Evolutionary conservation across 441 rosid genomes (phyloP), one percentile per base, ranked within the genome.

Genomic region (Gossypium schwendimanii): DNA sequence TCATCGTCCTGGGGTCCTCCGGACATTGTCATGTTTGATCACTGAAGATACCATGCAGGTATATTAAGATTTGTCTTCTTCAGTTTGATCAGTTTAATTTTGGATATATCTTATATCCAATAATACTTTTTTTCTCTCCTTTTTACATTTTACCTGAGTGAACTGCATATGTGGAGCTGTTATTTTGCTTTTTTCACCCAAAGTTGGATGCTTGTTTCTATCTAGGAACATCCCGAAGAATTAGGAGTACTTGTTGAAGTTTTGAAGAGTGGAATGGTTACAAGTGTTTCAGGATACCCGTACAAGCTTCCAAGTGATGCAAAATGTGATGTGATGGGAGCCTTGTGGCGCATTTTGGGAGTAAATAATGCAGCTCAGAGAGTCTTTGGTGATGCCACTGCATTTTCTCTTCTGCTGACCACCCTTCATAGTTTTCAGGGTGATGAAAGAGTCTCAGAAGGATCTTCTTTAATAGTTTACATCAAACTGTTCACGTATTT

Each of bases 261-360:
- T 87, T 87, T 97, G 68, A 97, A 97, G 88, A 89, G 99, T 78
- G 98, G 99, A 81, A 97, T 97, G 95, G 97, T 92, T 76, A 93
- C 96, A 78, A 87, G 98, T 82, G 83, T 85, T 36, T 83, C 88
- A 55, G 99, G 99, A 75, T 84, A 89, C 85, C 99, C 93, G 57
- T 92, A 92, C 84, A 89, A 80, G 84, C 96, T 97, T 85, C 89
- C 82, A 73, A 85, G 82, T 83, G 94, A 92, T 84, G 97, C 99
- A 72, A 92, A 86, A 87, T 97, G 99, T 82, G 99, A 97, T 81
- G 89, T 87, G 41, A 92, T 97, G 99, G 97, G 98, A 55, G 84
- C 99, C 64, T 80, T 97, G 79, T 97, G 99, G 99, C 97, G 99
- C 54, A 89, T 94, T 79, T 71, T 97, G 78, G 97, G 99, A 64